Percentiles rank a stretch among this genome's conserved stretches.
Evolutionary conservation across 129 eudicot genomes (phyloP).

Genomic region (Kitagawia praeruptora): DNA sequence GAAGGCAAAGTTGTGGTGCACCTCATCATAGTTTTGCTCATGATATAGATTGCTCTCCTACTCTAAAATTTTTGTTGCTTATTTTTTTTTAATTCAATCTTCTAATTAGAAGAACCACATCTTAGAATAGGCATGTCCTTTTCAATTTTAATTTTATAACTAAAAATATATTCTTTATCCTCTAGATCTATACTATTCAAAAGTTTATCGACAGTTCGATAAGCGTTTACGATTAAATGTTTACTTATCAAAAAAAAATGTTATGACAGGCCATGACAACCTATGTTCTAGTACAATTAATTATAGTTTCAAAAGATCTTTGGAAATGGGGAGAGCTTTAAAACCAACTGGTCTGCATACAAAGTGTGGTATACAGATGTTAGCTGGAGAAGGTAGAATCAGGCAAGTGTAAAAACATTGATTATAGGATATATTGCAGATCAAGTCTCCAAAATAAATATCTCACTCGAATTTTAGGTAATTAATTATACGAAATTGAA

Average conservation of each 20-base stretch:
- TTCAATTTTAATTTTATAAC: background rate
- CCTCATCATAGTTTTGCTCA: background rate
- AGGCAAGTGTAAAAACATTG: background rate
- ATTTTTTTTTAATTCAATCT: background rate
- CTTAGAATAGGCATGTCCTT: background rate
- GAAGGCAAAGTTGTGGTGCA: background rate
- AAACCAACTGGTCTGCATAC: background rate
- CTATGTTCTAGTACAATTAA: background rate
- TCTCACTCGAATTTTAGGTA: background rate
- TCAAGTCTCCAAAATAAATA: background rate
- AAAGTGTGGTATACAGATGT: background rate
- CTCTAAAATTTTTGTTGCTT: background rate
- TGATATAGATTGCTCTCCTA: background rate
- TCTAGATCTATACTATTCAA: background rate
- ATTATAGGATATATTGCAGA: background rate
- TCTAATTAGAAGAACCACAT: background rate
- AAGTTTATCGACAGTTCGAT: background rate
- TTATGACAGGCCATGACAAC: background rate
- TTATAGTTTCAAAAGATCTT: background rate
- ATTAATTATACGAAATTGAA: background rate
- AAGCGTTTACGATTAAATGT: background rate
- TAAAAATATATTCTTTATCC: background rate
- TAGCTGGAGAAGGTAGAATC: background rate
- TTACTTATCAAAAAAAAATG: background rate
- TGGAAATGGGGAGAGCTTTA: background rate